phyloP scores from a whole-genome alignment of 306 rosid species.

The Adenanthera pavonina region DNA sequence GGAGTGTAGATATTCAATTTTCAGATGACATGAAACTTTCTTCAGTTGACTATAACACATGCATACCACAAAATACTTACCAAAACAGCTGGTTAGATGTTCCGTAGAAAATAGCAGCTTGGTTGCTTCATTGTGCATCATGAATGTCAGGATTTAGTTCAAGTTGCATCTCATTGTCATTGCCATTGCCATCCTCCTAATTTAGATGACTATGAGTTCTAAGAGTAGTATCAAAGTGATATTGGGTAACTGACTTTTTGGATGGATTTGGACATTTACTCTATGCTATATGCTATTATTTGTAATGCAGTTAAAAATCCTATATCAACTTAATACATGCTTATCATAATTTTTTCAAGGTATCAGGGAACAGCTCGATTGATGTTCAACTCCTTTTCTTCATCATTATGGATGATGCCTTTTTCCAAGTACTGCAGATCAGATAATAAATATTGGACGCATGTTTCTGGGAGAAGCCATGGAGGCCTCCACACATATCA shows the following conservation, averaged over 20 bases:
- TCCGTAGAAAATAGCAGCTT: constrained; percentile 28
- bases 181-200: constrained; percentile 3
- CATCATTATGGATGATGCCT: constrained; percentile 97
- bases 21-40: constrained; percentile 34
- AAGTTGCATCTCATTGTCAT: constrained; percentile 30
- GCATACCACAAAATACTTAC: constrained; percentile 10
- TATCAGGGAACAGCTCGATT: constrained; percentile 95
- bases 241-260: constrained; percentile 29
- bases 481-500: constrained; percentile 56
- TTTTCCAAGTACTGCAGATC: constrained; percentile 87
- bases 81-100: constrained; percentile 18
- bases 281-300: constrained; percentile 31
- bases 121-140: constrained; percentile 33
- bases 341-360: constrained; percentile 50
- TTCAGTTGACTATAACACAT: neutral
- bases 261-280: constrained; percentile 34
- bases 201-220: constrained; percentile 7
- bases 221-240: constrained; percentile 13
- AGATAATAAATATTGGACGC: constrained; percentile 67
- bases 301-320: constrained; percentile 32
- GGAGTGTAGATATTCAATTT: constrained; percentile 21
- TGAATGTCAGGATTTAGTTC: constrained; percentile 34
- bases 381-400: constrained; percentile 93
- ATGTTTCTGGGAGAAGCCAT: constrained; percentile 58
- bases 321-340: constrained; percentile 54